Evolutionary conservation across 345 rosid species (phyloP), one percentile per base, ranked within the genome.

Genomic region (Jatropha curcas): DNA sequence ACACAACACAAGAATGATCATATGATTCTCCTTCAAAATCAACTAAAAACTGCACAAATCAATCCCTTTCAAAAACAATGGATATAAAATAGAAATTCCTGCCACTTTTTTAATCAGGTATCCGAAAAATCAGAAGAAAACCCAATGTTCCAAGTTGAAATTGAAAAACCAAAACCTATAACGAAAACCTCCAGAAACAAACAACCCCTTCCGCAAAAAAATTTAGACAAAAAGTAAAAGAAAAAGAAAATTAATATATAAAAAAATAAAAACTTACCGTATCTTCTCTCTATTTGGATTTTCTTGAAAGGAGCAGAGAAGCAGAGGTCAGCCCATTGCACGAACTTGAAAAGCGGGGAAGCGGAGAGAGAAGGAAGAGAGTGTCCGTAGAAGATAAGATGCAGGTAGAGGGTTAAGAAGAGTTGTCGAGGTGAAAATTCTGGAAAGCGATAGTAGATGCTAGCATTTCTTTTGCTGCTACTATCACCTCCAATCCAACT

Each of bases 231-330:
- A 43, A 14, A 17, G 19, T 2, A 71, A 20, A 20, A 48, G n/a
- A n/a, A n/a, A n/a, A n/a, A n/a, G n/a, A n/a, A n/a, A n/a, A n/a
- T n/a, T n/a, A n/a, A n/a, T n/a, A n/a, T n/a, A n/a, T n/a, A n/a
- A n/a, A n/a, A 24, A 48, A 52, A 7, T 30, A 17, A 46, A 53
- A 64, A 79, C 90, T 86, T 67, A 92, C 98, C 0, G 93, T 87
- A 68, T 87, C 88, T 66, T 88, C 97, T 82, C 98, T 87, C 65
- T 87, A 94, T 88, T 81, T 88, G 97, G 77, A 94, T 70, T 84
- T 89, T 92, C 80, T 78, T 85, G 81, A 94, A 94, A 16, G 87
- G 74, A 33, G 76, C 25, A n/a, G n/a, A 71, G 74, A 41, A 19
- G 73, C 60, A 4, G 89, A 87, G n/a, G 76, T 79, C 85, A 3